These are phyloP conservation scores for Xanthoparmelia taractica DNA, from an alignment of 495 filamentous ascomycete species.

Conservation along the genomic window DNA sequence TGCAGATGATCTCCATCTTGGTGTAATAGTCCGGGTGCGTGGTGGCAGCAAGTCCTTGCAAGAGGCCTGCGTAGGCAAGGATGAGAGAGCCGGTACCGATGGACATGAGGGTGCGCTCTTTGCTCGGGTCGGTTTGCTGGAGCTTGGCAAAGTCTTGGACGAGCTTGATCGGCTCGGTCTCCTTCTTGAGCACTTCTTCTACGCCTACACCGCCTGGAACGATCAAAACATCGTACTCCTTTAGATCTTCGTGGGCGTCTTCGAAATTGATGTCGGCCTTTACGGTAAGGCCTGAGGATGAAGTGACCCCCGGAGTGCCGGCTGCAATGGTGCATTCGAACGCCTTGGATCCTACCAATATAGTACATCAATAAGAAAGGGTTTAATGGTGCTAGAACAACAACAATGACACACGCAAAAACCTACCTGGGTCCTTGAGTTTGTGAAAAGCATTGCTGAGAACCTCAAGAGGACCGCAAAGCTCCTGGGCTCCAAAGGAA, in stretches of 20 bases:
- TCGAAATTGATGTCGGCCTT: slow-evolving; percentile 46
- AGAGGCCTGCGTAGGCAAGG: slow-evolving; percentile 61
- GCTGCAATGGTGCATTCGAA: slow-evolving; percentile 39
- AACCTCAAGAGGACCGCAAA: slow-evolving; percentile 60
- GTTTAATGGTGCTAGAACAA: background rate
- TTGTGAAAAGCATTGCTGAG: slow-evolving; percentile 53
- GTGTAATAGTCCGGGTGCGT: slow-evolving; percentile 57
- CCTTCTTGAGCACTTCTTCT: slow-evolving; percentile 45
- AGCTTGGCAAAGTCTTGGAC: slow-evolving; percentile 61
- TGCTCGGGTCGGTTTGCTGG: slow-evolving; percentile 56
- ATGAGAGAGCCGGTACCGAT: slow-evolving; percentile 70
- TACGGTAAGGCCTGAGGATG: slow-evolving; percentile 37
- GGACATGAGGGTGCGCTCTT: slow-evolving; percentile 66
- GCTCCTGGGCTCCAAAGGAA: slow-evolving; percentile 50
- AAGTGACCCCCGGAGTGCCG: slow-evolving; percentile 37
- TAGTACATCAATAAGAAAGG: slow-evolving; percentile 8
- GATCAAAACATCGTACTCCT: slow-evolving; percentile 63
- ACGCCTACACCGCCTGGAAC: slow-evolving; percentile 50
- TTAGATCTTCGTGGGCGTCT: slow-evolving; percentile 58
- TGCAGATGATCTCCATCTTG: slow-evolving; percentile 60
- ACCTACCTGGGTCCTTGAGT: slow-evolving; percentile 52
- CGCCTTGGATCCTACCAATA: slow-evolving; percentile 34
- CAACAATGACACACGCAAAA: background rate
- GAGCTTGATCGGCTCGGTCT: slow-evolving; percentile 49
- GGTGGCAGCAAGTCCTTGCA: slow-evolving; percentile 64